phyloP scores from a whole-genome alignment of 768 basidiomycete species.

The Boletus fagicola region DNA sequence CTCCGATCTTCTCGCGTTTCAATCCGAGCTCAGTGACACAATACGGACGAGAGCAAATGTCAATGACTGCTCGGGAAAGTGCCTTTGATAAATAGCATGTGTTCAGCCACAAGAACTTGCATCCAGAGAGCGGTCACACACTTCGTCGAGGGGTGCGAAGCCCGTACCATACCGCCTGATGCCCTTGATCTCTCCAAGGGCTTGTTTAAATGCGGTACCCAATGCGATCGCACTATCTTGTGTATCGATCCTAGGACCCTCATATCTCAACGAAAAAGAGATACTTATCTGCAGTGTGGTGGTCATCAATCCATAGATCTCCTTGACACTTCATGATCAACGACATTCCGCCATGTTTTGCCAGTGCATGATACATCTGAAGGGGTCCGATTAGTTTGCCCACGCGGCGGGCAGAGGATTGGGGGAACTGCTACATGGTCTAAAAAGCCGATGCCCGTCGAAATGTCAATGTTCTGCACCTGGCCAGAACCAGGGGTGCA shows the following conservation, averaged over 20 bases:
- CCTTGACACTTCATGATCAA: constrained; percentile 89
- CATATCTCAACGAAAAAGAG: constrained; percentile 14
- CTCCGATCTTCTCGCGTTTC: constrained; percentile 89
- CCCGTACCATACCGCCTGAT: constrained; percentile 95
- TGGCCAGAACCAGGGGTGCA: constrained; percentile 59
- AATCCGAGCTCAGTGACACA: constrained; percentile 90
- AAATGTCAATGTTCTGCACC: constrained; percentile 75
- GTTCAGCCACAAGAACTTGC: neutral
- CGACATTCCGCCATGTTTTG: constrained; percentile 95
- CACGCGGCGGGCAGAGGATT: neutral
- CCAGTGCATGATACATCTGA: constrained; percentile 97
- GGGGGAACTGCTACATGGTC: constrained; percentile 71
- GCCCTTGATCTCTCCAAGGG: constrained; percentile 90
- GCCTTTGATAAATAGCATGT: constrained; percentile 59
- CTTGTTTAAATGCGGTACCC: constrained; percentile 90
- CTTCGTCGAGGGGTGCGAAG: constrained; percentile 96
- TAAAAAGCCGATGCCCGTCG: constrained; percentile 97
- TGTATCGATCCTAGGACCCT: constrained; percentile 32
- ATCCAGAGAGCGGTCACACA: constrained; percentile 31
- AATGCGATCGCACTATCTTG: constrained; percentile 89
- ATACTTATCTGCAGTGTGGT: constrained; percentile 95
- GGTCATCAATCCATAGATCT: constrained; percentile 97
- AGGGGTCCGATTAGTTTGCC: constrained; percentile 1
- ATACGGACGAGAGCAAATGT: constrained; percentile 96
- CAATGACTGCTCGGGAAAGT: constrained; percentile 92